These are phyloP conservation scores for Bullera alba DNA, from an alignment of 768 basidiomycete genomes.

Conservation along the genomic window DNA sequence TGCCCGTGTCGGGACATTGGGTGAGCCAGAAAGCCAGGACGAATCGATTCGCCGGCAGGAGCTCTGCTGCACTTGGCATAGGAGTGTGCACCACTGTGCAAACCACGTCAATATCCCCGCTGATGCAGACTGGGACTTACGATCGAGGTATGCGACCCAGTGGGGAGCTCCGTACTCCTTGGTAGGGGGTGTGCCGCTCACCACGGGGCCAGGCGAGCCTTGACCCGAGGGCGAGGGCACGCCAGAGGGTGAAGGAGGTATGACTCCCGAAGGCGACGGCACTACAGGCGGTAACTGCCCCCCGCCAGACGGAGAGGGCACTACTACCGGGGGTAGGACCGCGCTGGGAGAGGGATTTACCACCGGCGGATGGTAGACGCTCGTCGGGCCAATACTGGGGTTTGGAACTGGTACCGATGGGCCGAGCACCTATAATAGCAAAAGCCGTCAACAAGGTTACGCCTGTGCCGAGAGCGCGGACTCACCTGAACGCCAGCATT, in stretches of 20 bases:
- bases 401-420: neutral
- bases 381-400: neutral
- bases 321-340: too few species aligned
- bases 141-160: slow-evolving; percentile 37
- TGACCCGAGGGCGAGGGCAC: neutral
- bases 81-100: neutral
- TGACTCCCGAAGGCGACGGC: neutral
- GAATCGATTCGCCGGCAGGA: slow-evolving; percentile 17
- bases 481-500: neutral
- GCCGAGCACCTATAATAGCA: neutral
- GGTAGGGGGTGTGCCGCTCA: too few species aligned
- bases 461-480: neutral
- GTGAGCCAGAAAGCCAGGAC: slow-evolving; percentile 22
- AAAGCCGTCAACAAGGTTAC: neutral
- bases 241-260: neutral
- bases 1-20: neutral
- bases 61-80: slow-evolving; percentile 3
- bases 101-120: neutral
- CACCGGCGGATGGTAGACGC: too few species aligned
- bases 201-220: neutral
- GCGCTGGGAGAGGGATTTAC: too few species aligned
- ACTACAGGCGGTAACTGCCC: neutral
- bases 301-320: neutral
- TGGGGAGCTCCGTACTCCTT: slow-evolving; percentile 20
- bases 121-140: slow-evolving; percentile 6